These are phyloP conservation scores for Penicillium salamii DNA, from an alignment of 495 filamentous ascomycete genomes.

Conservation along the genomic window DNA sequence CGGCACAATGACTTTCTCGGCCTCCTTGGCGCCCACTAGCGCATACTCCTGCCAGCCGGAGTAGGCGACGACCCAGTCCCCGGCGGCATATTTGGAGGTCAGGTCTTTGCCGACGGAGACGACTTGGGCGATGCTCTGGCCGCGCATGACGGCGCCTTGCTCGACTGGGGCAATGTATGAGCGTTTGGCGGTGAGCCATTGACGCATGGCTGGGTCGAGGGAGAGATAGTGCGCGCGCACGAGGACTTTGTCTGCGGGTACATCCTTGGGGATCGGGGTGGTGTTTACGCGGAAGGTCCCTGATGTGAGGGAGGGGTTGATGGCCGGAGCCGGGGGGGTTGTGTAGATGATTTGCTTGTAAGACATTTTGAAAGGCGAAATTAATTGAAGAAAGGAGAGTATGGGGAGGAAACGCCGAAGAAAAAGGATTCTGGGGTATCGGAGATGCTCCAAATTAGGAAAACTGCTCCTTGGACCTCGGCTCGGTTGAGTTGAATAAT, in stretches of 20 bases:
- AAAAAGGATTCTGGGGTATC: constrained; percentile 6
- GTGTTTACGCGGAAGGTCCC: constrained; percentile 55
- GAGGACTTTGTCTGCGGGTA: constrained; percentile 60
- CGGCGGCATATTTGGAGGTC: constrained; percentile 41
- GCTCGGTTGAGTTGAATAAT: constrained; percentile 10
- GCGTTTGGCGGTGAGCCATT: constrained; percentile 65
- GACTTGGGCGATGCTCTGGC: constrained; percentile 54
- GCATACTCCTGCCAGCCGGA: constrained; percentile 65
- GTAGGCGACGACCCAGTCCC: constrained; percentile 49
- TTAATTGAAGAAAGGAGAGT: background rate
- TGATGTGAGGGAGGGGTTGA: constrained; percentile 36
- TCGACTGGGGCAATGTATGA: constrained; percentile 68
- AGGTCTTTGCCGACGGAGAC: constrained; percentile 40
- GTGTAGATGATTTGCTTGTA: constrained; percentile 45
- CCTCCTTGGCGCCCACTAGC: constrained; percentile 44
- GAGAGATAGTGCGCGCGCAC: constrained; percentile 67
- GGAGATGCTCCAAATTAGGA: constrained; percentile 30
- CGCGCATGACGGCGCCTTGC: constrained; percentile 67
- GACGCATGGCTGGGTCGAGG: constrained; percentile 80
- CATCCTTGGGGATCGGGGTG: constrained; percentile 41
- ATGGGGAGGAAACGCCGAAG: constrained; percentile 1
- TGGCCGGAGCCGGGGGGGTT: constrained; percentile 36
- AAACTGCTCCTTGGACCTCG: constrained; percentile 30
- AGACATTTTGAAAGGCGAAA: constrained; percentile 23
- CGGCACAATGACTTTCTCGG: constrained; percentile 45